Evolutionary conservation across 2,329 filamentous ascomycete species (phyloP), one percentile per base, ranked within the genome.

Genomic region (Xylaria polymorpha): DNA sequence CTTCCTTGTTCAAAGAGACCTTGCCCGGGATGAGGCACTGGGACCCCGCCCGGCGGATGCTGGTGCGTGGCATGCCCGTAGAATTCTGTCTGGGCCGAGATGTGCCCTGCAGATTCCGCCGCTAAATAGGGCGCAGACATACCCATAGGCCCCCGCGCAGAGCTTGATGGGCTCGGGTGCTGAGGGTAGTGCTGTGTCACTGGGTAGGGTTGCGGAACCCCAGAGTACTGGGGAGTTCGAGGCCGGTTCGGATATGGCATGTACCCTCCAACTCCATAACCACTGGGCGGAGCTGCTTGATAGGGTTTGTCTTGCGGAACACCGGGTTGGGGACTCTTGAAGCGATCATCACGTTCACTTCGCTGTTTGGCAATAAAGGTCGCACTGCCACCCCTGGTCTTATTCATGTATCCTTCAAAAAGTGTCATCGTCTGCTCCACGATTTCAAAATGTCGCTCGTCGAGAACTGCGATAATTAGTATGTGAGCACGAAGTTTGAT

Each of bases 351-450:
- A 1, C 63, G 67, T n/a, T 69, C 67, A 29, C 67, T 58, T n/a
- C 67, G 62, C 35, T 59, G 50, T 18, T 60, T 20, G 8, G 67
- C 37, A 7, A 69, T 66, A n/a, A 63, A 59, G 8, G 37, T 35
- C 6, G 43, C 62, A 5, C 43, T 66, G 4, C 63, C 67, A 10
- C 67, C 67, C 39, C 29, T 53, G 6, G 67, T 64, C 41, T 69
- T 67, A 3, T 10, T 53, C 59, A 69, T 67, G 46, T 69, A 69
- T 4, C 46, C 53, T 35, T 69, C 64, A 12, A 69, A 69, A 32
- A 59, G 59, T 12, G 57, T 55, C 58, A 69, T 69, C 12, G 63
- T 69, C 20, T 48, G 39, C 37, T 67, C 63, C 1, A 70, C 67
- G 0, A 9, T 63, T 37, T 57, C 37, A 14, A 67, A 67, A 18